Percentiles rank a stretch among this genome's conserved stretches.
These are phyloP conservation scores for Cardiospermum halicacabum DNA, from an alignment of 345 rosid genomes.

Conservation along the genomic window DNA sequence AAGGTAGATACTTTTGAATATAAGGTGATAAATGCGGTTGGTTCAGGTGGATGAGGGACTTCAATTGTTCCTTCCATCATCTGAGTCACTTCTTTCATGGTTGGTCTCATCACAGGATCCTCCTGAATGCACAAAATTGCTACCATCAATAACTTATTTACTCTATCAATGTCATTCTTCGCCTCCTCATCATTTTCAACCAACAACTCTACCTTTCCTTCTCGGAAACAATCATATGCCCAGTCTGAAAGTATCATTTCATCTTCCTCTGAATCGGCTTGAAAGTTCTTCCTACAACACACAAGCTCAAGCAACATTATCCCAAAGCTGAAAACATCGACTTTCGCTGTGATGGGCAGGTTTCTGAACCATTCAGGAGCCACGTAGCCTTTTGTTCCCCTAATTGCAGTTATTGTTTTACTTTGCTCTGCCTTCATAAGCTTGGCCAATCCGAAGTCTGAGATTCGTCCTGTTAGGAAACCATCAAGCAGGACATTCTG, in stretches of 20 bases:
- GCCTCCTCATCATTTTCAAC: slow-evolving; percentile 22
- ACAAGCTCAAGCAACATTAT: slow-evolving; percentile 6
- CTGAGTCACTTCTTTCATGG: slow-evolving; percentile 7
- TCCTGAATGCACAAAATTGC: slow-evolving; percentile 16
- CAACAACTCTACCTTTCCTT: neutral
- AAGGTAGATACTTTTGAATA: no score
- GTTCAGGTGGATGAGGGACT: slow-evolving; percentile 21
- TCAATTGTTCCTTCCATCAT: slow-evolving; percentile 27
- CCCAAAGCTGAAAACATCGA: slow-evolving; percentile 13
- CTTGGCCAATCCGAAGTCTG: slow-evolving; percentile 20
- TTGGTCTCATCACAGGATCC: slow-evolving; percentile 9
- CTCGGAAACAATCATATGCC: slow-evolving; percentile 19
- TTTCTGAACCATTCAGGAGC: slow-evolving; percentile 19
- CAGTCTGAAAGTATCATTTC: slow-evolving; percentile 6
- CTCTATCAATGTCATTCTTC: slow-evolving; percentile 3
- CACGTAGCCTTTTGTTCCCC: slow-evolving; percentile 20
- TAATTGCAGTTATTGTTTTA: slow-evolving; percentile 8
- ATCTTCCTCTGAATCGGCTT: neutral
- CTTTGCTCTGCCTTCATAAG: slow-evolving; percentile 13
- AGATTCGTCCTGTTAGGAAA: slow-evolving; percentile 12
- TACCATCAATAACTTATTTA: slow-evolving; percentile 8
- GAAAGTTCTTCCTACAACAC: slow-evolving; percentile 3
- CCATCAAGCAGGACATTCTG: slow-evolving; percentile 17
- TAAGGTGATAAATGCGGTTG: slow-evolving; percentile 16
- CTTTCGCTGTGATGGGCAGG: slow-evolving; percentile 10